A percentile compares a stretch with the other conserved stretches of the same genome.
phyloP scores from a whole-genome alignment of 805 yeast species.

The Cyberlindnera suaveolens region DNA sequence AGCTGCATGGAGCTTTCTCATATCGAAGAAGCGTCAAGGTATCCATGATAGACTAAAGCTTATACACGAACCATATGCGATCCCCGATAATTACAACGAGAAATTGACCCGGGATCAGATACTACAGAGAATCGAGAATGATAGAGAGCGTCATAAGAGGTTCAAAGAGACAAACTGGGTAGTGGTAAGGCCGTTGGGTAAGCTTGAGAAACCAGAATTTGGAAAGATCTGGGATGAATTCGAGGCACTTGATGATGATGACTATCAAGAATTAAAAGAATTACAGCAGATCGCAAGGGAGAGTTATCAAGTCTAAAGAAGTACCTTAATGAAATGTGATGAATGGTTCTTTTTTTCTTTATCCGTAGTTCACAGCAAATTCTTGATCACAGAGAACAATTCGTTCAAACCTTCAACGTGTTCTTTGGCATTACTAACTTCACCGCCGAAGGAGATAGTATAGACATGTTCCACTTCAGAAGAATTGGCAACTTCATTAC shows the following conservation, averaged over 20 bases:
- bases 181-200: conserved; percentile 41
- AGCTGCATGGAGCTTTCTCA: conserved; percentile 19
- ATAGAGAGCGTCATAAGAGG: conserved; percentile 83
- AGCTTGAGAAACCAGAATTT: conserved; percentile 42
- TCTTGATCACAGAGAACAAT: conserved; percentile 43
- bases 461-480: conserved; percentile 41
- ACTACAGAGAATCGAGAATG: conserved; percentile 81
- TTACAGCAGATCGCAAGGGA: conserved; percentile 46
- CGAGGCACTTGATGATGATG: conserved; percentile 36
- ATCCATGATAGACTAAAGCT: conserved; percentile 9
- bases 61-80: conserved; percentile 1
- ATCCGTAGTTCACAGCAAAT: too few species aligned
- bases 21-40: conserved; percentile 13
- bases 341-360: too few species aligned
- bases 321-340: neutral
- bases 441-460: conserved; percentile 55
- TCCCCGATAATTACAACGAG: neutral
- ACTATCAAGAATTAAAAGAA: conserved; percentile 45
- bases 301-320: conserved; percentile 33
- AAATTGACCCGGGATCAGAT: conserved; percentile 43
- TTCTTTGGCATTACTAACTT: conserved; percentile 47
- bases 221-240: conserved; percentile 35
- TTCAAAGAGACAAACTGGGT: conserved; percentile 80
- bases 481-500: conserved; percentile 31
- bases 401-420: conserved; percentile 68